Evolutionary conservation across 306 rosid species (phyloP), one percentile per base, ranked within the genome.

Genomic region (Rosa lucieae): DNA sequence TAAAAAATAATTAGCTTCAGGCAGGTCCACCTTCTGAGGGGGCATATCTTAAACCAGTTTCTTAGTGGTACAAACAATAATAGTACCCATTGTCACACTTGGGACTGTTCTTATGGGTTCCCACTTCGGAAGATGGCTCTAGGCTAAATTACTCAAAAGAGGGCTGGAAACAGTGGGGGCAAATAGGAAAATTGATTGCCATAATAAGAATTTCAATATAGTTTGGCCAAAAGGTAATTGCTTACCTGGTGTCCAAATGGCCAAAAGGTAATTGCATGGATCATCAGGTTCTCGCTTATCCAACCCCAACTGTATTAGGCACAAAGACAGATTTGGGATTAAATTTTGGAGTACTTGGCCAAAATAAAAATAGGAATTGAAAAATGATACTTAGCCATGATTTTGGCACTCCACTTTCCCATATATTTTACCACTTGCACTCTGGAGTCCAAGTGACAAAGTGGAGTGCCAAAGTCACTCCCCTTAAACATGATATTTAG

Each of bases 231-330:
- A 73, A 96, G 94, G 90, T 96, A 96, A 61, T 79, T 85, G 69
- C 81, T 70, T 88, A 90, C 99, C 99, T 90, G 99, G 99, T 72
- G 98, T 89, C 99, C 99, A 96, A 84, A 96, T 93, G 67, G 99
- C 98, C 79, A 96, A 89, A 73, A 96, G 94, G 90, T 96, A 96
- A 61, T 79, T 85, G 86, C 94, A 88, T 26, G 99, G 99, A 82
- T 96, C 99, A 84, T 96, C 99, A 35, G 89, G 87, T 88, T 96
- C 99, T 78, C 98, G 90, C 70, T 12, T 82, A 51, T 91, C 97
- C 90, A 94, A 73, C 86, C 89, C 90, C 82, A 89, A 75, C 90
- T 82, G 84, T 84, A 49, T 35, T 7, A 48, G 62, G 86, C 53
- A 76, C 46, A 78, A 80, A 79, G 13, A 13, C 80, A 48, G 40